These are phyloP conservation scores for Rhizopogon salebrosus DNA, from an alignment of 768 basidiomycete genomes.

Conservation along the genomic window DNA sequence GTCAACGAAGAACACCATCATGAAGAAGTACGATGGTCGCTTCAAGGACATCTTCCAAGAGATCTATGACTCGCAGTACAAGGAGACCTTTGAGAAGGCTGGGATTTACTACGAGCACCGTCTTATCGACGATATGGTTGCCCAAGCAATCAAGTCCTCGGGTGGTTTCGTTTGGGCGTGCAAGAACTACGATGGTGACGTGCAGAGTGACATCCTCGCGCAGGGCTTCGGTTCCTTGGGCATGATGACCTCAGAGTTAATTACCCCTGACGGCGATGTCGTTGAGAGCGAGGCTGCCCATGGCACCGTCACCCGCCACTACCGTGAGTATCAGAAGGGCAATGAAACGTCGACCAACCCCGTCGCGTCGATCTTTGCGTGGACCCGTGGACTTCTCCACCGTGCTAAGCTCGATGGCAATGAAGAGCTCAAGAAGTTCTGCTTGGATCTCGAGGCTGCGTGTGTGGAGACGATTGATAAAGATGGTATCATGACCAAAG, in stretches of 20 bases:
- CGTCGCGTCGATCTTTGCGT: conserved; percentile 97
- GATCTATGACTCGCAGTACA: conserved; percentile 82
- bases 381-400: conserved; percentile 93
- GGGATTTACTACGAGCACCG: conserved; percentile 95
- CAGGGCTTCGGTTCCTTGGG: conserved; percentile 96
- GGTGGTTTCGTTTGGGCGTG: conserved; percentile 84
- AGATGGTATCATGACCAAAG: conserved; percentile 96
- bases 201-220: conserved; percentile 90
- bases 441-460: conserved; percentile 72
- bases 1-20: conserved; percentile 97
- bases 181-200: conserved; percentile 83
- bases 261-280: conserved; percentile 90
- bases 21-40: conserved; percentile 96
- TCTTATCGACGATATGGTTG: conserved; percentile 97
- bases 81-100: conserved; percentile 57
- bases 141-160: conserved; percentile 92
- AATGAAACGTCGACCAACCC: conserved; percentile 98
- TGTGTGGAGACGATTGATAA: conserved; percentile 89
- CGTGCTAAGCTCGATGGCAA: conserved; percentile 91
- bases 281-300: conserved; percentile 97
- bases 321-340: conserved; percentile 96
- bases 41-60: conserved; percentile 99
- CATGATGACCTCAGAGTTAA: conserved; percentile 96
- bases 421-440: conserved; percentile 67
- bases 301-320: conserved; percentile 95